phyloP scores from a whole-genome alignment of 495 filamentous ascomycete species.

The Haplographium delicatum region DNA sequence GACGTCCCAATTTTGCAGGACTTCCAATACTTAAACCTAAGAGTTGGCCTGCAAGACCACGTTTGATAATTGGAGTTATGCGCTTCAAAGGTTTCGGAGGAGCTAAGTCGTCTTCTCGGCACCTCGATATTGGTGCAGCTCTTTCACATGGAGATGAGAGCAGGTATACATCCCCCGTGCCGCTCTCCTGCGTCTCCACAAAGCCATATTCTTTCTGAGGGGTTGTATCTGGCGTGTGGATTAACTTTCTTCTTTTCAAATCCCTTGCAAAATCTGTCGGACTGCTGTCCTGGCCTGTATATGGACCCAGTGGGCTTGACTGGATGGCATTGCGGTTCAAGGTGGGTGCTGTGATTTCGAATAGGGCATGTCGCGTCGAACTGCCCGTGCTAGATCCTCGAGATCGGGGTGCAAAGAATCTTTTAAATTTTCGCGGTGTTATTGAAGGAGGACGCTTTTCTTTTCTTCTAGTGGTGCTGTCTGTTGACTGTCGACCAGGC shows the following conservation, averaged over 20 bases:
- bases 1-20: constrained; percentile 9
- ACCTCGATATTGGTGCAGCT: constrained; percentile 23
- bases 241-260: constrained; percentile 23
- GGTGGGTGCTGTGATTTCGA: constrained; percentile 61
- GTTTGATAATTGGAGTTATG: constrained; percentile 12
- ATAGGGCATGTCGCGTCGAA: constrained; percentile 55
- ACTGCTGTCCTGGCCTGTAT: constrained; percentile 17
- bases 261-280: constrained; percentile 18
- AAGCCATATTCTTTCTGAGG: constrained; percentile 30
- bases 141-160: constrained; percentile 52
- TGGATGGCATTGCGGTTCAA: constrained; percentile 51
- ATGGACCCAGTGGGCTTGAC: constrained; percentile 39
- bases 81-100: constrained; percentile 21
- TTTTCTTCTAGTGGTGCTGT: constrained; percentile 25
- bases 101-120: constrained; percentile 13
- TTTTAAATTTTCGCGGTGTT: constrained; percentile 68
- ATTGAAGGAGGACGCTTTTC: constrained; percentile 49
- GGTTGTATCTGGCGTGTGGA: constrained; percentile 26
- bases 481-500: too few species aligned
- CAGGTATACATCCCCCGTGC: constrained; percentile 40
- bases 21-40: constrained; percentile 10
- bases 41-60: constrained; percentile 17
- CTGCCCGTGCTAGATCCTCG: constrained; percentile 26
- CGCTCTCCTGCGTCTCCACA: constrained; percentile 36
- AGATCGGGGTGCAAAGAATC: constrained; percentile 73